phyloP scores from a whole-genome alignment of 345 rosid genomes.

The Citrus hindsii region DNA sequence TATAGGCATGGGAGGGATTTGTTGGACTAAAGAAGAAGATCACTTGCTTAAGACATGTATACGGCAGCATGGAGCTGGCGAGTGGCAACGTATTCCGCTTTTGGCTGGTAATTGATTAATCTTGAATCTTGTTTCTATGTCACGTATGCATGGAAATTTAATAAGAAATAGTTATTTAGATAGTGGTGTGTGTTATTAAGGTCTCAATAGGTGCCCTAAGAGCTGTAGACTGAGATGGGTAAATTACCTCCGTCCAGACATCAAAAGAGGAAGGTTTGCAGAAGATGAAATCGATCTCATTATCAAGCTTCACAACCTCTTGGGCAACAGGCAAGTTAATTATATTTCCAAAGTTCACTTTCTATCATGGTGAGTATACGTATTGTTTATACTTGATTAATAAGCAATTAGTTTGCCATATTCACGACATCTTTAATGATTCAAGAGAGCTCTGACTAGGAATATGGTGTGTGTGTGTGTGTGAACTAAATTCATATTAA shows the following conservation, averaged over 20 bases:
- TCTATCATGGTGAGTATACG: no score
- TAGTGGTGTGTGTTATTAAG: conserved; percentile 6
- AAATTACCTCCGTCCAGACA: conserved; percentile 44
- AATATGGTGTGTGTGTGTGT: no score
- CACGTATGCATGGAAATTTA: no score
- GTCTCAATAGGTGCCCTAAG: conserved; percentile 42
- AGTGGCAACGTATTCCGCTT: conserved; percentile 42
- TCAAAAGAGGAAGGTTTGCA: conserved; percentile 38
- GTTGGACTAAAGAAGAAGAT: conserved; percentile 54
- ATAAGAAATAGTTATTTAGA: no score
- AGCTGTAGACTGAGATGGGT: conserved; percentile 43
- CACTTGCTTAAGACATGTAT: conserved; percentile 41
- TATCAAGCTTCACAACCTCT: conserved; percentile 34
- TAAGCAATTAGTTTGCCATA: no score
- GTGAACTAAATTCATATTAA: no score
- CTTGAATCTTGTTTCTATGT: not conserved
- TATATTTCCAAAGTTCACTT: no score
- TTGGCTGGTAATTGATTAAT: conserved; percentile 27
- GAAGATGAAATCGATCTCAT: conserved; percentile 40
- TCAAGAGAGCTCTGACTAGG: no score
- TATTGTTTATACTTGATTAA: no score
- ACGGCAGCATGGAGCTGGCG: conserved; percentile 42
- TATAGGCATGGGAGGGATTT: conserved; percentile 31
- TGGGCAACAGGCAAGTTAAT: conserved; percentile 32
- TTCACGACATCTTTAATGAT: no score